Evolutionary conservation across 495 filamentous ascomycete species (phyloP).

Genomic region (Acidiella bohemica): DNA sequence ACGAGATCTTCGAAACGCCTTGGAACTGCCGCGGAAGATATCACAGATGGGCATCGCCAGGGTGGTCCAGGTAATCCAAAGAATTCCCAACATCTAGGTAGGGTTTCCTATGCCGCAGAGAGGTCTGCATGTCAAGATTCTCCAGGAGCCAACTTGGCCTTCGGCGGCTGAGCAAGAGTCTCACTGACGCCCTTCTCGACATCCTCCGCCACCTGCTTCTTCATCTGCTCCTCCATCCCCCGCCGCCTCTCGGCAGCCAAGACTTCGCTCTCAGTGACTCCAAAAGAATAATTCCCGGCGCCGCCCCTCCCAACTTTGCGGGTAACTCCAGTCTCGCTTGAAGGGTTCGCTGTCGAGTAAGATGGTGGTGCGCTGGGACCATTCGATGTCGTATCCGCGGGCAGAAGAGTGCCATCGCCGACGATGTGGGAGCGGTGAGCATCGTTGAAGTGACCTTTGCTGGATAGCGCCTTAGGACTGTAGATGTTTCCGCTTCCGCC

Average conservation of each 20-base stretch:
- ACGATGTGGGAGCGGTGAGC: conserved; percentile 4
- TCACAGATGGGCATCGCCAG: no score
- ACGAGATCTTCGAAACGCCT: no score
- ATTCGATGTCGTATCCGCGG: conserved; percentile 19
- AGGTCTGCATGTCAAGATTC: no score
- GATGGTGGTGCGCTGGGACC: conserved; percentile 14
- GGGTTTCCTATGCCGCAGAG: no score
- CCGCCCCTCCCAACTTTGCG: conserved; percentile 38
- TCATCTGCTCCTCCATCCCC: conserved; percentile 26
- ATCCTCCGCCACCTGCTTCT: conserved; percentile 31
- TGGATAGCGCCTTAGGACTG: conserved; percentile 24
- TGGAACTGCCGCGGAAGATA: no score
- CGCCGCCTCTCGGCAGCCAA: conserved; percentile 22
- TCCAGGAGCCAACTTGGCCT: conserved; percentile 11
- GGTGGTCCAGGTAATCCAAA: no score
- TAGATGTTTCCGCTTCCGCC: conserved; percentile 51
- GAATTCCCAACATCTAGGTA: no score
- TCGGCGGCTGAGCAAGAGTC: conserved; percentile 13
- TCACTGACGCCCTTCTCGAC: conserved; percentile 30
- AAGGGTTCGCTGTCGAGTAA: background rate
- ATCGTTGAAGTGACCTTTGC: conserved; percentile 21
- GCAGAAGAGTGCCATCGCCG: conserved; percentile 12
- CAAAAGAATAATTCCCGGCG: conserved; percentile 41
- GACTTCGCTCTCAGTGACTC: conserved; percentile 19
- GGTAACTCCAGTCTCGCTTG: conserved; percentile 5